Evolutionary conservation across 768 basidiomycete genomes (phyloP).

Genomic region (Podaxis rugospora): DNA sequence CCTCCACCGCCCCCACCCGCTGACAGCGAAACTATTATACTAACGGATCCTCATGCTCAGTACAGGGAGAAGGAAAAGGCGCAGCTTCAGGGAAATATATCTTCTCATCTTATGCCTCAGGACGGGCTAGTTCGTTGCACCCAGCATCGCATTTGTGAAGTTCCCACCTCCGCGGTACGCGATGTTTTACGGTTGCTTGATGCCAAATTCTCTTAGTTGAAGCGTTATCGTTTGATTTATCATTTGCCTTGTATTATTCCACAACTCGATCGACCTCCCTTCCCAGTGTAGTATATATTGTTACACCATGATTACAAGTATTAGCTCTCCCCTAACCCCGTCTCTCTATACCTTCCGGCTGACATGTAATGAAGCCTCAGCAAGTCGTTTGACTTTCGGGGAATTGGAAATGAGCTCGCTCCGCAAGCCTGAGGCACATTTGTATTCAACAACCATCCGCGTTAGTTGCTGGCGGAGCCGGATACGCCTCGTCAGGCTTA

Average conservation of each 20-base stretch:
- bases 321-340: background rate
- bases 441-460: background rate
- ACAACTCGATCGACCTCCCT: background rate
- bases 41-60: slow-evolving; percentile 51
- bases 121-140: slow-evolving; percentile 62
- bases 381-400: background rate
- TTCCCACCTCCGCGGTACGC: slow-evolving; percentile 66
- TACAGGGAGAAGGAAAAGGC: slow-evolving; percentile 35
- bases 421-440: slow-evolving; percentile 1
- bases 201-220: slow-evolving; percentile 43
- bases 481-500: background rate
- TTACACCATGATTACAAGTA: slow-evolving; percentile 5
- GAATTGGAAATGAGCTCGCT: background rate
- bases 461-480: background rate
- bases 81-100: slow-evolving; percentile 25
- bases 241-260: slow-evolving; percentile 1
- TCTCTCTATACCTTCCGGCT: slow-evolving; percentile 1
- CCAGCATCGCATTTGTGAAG: slow-evolving; percentile 58
- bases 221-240: slow-evolving; percentile 1
- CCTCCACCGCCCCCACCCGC: slow-evolving; percentile 18
- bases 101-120: slow-evolving; percentile 52
- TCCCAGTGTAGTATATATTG: slow-evolving; percentile 9
- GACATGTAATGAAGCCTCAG: background rate
- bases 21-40: slow-evolving; percentile 29
- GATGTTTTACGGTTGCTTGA: slow-evolving; percentile 77